These are phyloP conservation scores for Xerocomellus dryophilus DNA, from an alignment of 768 basidiomycete genomes.

Conservation along the genomic window DNA sequence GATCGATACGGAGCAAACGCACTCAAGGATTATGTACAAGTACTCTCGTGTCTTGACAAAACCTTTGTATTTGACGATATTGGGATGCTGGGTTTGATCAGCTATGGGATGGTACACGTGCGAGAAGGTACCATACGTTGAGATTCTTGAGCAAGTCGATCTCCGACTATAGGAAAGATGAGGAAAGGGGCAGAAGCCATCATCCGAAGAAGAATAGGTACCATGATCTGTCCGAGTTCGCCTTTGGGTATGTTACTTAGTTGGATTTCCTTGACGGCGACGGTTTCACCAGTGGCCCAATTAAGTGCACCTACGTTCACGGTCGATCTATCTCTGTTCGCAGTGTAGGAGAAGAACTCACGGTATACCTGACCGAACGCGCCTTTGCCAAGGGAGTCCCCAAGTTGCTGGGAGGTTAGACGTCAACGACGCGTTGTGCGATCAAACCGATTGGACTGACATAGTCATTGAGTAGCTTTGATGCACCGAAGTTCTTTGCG, in stretches of 20 bases:
- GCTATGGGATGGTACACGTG: background rate
- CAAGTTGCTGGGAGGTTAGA: conserved; percentile 69
- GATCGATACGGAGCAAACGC: conserved; percentile 25
- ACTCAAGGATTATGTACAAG: conserved; percentile 97
- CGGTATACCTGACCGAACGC: conserved; percentile 97
- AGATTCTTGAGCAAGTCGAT: conserved; percentile 97
- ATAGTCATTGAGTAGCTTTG: conserved; percentile 64
- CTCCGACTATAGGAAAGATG: conserved; percentile 62
- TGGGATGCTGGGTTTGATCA: conserved; percentile 65
- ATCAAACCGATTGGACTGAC: conserved; percentile 34
- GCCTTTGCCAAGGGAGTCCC: conserved; percentile 93
- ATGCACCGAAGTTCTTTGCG: conserved; percentile 34
- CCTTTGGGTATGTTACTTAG: conserved; percentile 89
- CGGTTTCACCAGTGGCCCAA: conserved; percentile 96
- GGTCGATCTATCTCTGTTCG: conserved; percentile 73
- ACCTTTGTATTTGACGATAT: conserved; percentile 99
- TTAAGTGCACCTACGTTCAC: conserved; percentile 69
- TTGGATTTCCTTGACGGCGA: conserved; percentile 97
- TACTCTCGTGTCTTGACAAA: conserved; percentile 94
- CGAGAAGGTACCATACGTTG: conserved; percentile 54
- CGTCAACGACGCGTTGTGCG: conserved; percentile 5
- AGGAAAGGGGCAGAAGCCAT: conserved; percentile 1
- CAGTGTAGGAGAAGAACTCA: conserved; percentile 40
- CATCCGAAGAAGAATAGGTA: conserved; percentile 28
- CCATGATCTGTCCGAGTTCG: conserved; percentile 97